phyloP scores from a whole-genome alignment of 1,139 yeast species.

The Casaregolazyma suthepensis region DNA sequence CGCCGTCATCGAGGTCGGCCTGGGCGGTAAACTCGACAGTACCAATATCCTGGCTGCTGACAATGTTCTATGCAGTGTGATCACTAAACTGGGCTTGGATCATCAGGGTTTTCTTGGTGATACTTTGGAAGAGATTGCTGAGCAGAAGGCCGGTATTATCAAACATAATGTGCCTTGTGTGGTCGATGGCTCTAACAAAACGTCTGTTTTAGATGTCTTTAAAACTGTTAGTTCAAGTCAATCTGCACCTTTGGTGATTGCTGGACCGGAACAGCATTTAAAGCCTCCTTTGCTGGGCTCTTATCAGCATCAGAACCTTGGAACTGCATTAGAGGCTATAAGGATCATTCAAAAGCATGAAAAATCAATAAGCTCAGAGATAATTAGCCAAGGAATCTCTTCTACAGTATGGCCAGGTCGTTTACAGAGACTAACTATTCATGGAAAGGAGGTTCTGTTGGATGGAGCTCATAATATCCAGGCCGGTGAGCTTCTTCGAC shows the following conservation, averaged over 20 bases:
- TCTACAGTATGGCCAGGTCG: slow-evolving; percentile 38
- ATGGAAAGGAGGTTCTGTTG: slow-evolving; percentile 61
- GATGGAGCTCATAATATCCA: slow-evolving; percentile 94
- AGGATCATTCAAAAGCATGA: slow-evolving; percentile 30
- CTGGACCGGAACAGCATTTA: slow-evolving; percentile 18
- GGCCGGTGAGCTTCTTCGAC: slow-evolving; percentile 66
- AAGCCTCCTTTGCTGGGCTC: slow-evolving; percentile 59
- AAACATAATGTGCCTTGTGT: slow-evolving; percentile 57
- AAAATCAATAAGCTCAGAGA: slow-evolving; percentile 21
- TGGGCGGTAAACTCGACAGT: slow-evolving; percentile 85
- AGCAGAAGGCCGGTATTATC: slow-evolving; percentile 79
- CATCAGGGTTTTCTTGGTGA: slow-evolving; percentile 72
- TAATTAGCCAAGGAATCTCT: slow-evolving; percentile 47
- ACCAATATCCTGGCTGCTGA: slow-evolving; percentile 54
- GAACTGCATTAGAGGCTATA: slow-evolving; percentile 59
- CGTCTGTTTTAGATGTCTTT: slow-evolving; percentile 44
- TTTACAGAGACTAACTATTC: slow-evolving; percentile 35
- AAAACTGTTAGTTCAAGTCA: slow-evolving; percentile 15
- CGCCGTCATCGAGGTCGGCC: slow-evolving; percentile 83
- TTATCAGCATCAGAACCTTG: slow-evolving; percentile 65
- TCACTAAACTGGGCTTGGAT: slow-evolving; percentile 80
- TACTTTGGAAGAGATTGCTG: slow-evolving; percentile 57
- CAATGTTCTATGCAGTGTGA: slow-evolving; percentile 52
- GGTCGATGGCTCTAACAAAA: slow-evolving; percentile 62
- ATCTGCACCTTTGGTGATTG: slow-evolving; percentile 11